phyloP scores from a whole-genome alignment of 1,284 basidiomycete species.

The Paramarasmius palmivorus region DNA sequence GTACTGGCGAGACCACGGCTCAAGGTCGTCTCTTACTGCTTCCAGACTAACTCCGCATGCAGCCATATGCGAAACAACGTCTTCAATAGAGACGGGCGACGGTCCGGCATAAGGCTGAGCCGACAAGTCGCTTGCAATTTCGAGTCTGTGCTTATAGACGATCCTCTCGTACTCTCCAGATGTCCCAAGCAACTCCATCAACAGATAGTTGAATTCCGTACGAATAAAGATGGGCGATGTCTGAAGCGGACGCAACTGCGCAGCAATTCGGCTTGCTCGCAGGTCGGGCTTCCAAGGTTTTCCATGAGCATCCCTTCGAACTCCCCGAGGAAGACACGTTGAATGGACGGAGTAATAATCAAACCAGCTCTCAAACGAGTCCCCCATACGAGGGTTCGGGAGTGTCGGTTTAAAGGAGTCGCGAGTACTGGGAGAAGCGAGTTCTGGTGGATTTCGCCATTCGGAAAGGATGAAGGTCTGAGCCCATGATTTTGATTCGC shows the following conservation, averaged over 20 bases:
- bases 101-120: neutral
- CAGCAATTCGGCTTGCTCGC: conserved; percentile 41
- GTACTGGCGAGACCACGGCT: conserved; percentile 12
- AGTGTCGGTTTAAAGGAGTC: neutral
- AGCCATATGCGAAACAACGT: conserved; percentile 13
- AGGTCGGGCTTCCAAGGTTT: conserved; percentile 40
- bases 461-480: conserved; percentile 5
- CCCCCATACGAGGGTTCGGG: conserved; percentile 3
- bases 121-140: neutral
- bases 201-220: conserved; percentile 36
- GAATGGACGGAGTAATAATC: conserved; percentile 41
- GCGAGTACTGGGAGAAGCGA: neutral
- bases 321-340: conserved; percentile 45
- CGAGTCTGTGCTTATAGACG: neutral
- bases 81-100: conserved; percentile 5
- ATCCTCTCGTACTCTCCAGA: conserved; percentile 24
- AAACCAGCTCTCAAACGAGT: conserved; percentile 36
- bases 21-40: conserved; percentile 6
- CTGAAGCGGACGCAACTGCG: conserved; percentile 39
- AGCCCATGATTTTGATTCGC: conserved; percentile 5
- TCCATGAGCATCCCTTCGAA: conserved; percentile 36
- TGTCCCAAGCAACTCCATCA: conserved; percentile 36
- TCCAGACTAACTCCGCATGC: conserved; percentile 10
- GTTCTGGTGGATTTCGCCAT: conserved; percentile 7
- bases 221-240: conserved; percentile 29